Conservation (phyloP, 2,329 filamentous ascomycete species). For the Coniella vitis region DNA sequence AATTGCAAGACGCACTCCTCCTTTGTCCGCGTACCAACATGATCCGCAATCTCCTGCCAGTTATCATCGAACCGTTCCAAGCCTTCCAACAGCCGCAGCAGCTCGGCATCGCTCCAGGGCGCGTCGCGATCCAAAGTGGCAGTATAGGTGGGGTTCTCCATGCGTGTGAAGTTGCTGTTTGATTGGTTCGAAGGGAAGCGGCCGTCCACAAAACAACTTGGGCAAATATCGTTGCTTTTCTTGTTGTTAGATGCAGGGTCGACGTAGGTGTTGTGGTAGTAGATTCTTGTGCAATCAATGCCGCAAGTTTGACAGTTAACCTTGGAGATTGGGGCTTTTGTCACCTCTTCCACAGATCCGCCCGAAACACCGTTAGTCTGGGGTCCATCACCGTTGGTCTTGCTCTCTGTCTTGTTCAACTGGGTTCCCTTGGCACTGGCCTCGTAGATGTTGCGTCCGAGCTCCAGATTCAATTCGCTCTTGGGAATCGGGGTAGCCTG, state of each 20-base stretch:
- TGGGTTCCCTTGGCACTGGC: slow-evolving; percentile 72
- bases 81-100: slow-evolving; percentile 81
- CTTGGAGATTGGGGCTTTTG: slow-evolving; percentile 60
- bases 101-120: slow-evolving; percentile 86
- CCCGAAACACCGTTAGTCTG: slow-evolving; percentile 57
- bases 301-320: slow-evolving; percentile 87
- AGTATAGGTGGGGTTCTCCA: slow-evolving; percentile 81
- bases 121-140: slow-evolving; percentile 74
- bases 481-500: slow-evolving; percentile 61
- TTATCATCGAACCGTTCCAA: slow-evolving; percentile 92
- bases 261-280: slow-evolving; percentile 51
- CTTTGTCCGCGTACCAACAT: slow-evolving; percentile 83
- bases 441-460: slow-evolving; percentile 93
- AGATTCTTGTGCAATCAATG: slow-evolving; percentile 70
- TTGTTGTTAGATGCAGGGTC: slow-evolving; percentile 48
- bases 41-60: slow-evolving; percentile 87
- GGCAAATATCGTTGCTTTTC: slow-evolving; percentile 81
- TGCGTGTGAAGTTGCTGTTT: slow-evolving; percentile 75
- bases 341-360: slow-evolving; percentile 47
- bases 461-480: slow-evolving; percentile 80
- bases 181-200: slow-evolving; percentile 75
- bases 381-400: slow-evolving; percentile 68
- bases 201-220: slow-evolving; percentile 80
- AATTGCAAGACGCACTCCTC: slow-evolving; percentile 98
- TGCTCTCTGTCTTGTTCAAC: slow-evolving; percentile 62